These are phyloP conservation scores for Conringia planisiliqua DNA, from an alignment of 345 rosid genomes.

Conservation along the genomic window DNA sequence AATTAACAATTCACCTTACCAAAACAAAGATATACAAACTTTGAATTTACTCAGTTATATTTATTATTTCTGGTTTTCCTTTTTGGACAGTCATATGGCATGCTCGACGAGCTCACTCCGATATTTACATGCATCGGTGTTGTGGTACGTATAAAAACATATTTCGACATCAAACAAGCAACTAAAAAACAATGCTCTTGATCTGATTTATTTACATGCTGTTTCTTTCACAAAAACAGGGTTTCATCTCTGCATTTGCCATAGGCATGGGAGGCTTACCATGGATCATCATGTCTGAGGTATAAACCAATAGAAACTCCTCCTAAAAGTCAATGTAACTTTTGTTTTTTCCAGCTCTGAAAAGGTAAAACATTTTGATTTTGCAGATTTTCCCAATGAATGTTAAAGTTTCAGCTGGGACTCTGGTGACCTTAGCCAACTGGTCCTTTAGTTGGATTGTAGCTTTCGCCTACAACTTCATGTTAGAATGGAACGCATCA, in stretches of 20 bases:
- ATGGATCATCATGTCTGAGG: constrained; percentile 71
- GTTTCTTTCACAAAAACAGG: constrained; percentile 30
- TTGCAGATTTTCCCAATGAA: constrained; percentile 52
- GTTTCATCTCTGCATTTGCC: constrained; percentile 31
- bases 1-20: background rate
- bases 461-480: constrained; percentile 47
- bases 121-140: constrained; percentile 32
- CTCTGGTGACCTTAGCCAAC: constrained; percentile 41
- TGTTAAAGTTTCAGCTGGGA: constrained; percentile 62
- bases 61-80: background rate
- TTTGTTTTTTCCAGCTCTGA: background rate
- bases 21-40: background rate
- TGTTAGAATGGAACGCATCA: constrained; percentile 52
- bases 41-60: background rate
- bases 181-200: background rate
- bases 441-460: constrained; percentile 48
- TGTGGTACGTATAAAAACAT: constrained; percentile 27
- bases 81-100: constrained; percentile 25
- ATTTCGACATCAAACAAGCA: background rate
- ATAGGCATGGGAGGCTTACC: constrained; percentile 57
- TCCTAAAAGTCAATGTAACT: background rate
- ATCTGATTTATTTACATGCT: background rate
- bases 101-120: constrained; percentile 37
- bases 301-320: constrained; percentile 7
- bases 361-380: background rate